A percentile compares a stretch with the other conserved stretches of the same genome.
These are phyloP conservation scores for Sarocladiaceae sp. DNA, from an alignment of 2,329 filamentous ascomycete genomes.

Conservation along the genomic window DNA sequence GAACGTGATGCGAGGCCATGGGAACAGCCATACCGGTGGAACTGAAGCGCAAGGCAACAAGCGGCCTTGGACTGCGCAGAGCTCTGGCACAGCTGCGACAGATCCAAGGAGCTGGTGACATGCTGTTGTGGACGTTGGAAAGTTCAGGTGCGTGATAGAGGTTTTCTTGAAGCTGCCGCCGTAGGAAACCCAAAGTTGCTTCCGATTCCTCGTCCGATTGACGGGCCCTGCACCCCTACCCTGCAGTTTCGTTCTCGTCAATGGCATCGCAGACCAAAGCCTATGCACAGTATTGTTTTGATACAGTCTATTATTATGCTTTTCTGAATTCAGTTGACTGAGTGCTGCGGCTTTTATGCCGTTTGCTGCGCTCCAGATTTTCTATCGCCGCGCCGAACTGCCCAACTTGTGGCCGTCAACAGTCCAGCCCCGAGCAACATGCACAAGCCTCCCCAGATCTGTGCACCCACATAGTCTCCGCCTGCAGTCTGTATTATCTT, in stretches of 20 bases:
- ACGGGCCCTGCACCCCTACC: no score
- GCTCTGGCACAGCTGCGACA: conserved; percentile 29
- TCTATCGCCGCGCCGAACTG: background rate
- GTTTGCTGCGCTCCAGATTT: background rate
- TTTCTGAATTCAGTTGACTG: background rate
- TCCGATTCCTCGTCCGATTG: no score
- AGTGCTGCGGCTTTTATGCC: background rate
- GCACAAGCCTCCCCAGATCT: conserved; percentile 36
- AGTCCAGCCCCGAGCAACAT: background rate
- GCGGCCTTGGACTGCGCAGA: conserved; percentile 17
- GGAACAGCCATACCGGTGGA: conserved; percentile 23
- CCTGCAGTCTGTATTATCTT: conserved; percentile 38
- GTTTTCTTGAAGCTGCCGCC: no score
- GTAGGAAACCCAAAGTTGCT: no score
- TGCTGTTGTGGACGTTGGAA: no score
- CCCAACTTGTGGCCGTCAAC: background rate
- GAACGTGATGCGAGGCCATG: background rate
- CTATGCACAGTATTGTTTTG: no score
- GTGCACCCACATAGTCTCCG: conserved; percentile 35
- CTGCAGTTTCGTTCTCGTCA: no score
- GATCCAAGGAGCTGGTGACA: conserved; percentile 29
- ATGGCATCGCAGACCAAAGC: no score
- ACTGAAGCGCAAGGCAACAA: conserved; percentile 23
- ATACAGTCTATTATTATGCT: background rate
- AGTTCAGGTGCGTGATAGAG: no score